Evolutionary conservation across 495 filamentous ascomycete genomes (phyloP).

Genomic region (Trichocladium uniseriatum): DNA sequence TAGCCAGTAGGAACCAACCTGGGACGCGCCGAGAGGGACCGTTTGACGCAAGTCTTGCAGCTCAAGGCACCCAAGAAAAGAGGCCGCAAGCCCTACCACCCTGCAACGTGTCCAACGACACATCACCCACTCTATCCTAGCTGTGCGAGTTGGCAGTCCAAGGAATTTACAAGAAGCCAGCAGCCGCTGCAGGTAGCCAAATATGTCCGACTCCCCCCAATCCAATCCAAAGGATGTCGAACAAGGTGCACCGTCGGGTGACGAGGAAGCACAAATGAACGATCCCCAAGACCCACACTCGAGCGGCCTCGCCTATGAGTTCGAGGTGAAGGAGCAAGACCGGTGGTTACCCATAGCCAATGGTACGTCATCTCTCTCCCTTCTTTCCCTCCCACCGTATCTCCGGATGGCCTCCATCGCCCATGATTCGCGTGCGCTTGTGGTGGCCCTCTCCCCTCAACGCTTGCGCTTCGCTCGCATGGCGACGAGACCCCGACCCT

Average conservation of each 20-base stretch:
- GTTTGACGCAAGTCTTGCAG: constrained; percentile 36
- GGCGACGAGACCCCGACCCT: constrained; percentile 24
- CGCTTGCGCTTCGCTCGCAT: constrained; percentile 27
- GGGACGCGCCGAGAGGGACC: constrained; percentile 32
- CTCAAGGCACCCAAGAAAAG: constrained; percentile 33
- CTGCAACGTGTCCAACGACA: constrained; percentile 49
- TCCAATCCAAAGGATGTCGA: constrained; percentile 92
- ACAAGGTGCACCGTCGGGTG: constrained; percentile 84
- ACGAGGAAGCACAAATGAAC: constrained; percentile 62
- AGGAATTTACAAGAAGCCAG: constrained; percentile 49
- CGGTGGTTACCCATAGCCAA: constrained; percentile 99
- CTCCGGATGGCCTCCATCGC: constrained; percentile 11
- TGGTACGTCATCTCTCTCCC: constrained; percentile 51
- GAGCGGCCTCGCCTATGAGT: constrained; percentile 64
- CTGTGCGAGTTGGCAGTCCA: constrained; percentile 47
- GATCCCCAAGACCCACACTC: constrained; percentile 51
- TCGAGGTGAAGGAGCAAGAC: constrained; percentile 99
- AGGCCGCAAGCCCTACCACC: constrained; percentile 40
- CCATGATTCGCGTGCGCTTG: constrained; percentile 36
- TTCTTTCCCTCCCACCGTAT: constrained; percentile 33
- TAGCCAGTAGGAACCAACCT: constrained; percentile 34
- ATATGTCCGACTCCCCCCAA: constrained; percentile 94
- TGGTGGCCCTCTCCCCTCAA: constrained; percentile 20
- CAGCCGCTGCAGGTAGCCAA: constrained; percentile 58
- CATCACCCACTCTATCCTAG: constrained; percentile 40